A percentile compares a stretch with the other conserved stretches of the same genome.
Conservation (phyloP, 768 basidiomycete genomes). For the Rickenella mellea region DNA sequence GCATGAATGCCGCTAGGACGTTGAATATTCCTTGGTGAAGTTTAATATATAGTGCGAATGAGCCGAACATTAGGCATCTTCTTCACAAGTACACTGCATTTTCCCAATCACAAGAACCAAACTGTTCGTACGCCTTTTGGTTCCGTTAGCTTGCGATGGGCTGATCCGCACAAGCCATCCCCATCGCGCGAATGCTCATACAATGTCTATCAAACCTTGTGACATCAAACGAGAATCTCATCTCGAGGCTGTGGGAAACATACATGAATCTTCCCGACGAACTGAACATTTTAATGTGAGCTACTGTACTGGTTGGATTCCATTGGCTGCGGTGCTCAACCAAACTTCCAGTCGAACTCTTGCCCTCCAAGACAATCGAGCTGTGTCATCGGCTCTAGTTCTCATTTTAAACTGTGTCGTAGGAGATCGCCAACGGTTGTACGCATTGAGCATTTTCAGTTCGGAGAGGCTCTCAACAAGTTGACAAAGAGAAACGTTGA, state of each 20-base stretch:
- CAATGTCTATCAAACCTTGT: conserved; percentile 82
- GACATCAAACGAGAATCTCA: conserved; percentile 56
- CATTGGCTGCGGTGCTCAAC: neutral
- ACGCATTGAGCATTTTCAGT: neutral
- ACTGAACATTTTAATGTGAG: conserved; percentile 67
- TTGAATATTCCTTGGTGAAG: neutral
- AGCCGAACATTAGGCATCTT: conserved; percentile 57
- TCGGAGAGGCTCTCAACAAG: neutral
- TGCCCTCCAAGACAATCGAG: conserved; percentile 53
- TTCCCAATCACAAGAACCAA: conserved; percentile 50
- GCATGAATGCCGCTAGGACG: conserved; percentile 17
- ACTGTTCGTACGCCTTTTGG: conserved; percentile 32
- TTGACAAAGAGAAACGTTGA: conserved; percentile 38
- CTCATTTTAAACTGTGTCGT: conserved; percentile 68
- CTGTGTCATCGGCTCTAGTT: conserved; percentile 52
- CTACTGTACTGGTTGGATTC: neutral
- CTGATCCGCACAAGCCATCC: conserved; percentile 38
- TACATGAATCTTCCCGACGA: conserved; percentile 66
- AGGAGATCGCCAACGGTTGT: conserved; percentile 48
- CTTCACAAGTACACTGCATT: conserved; percentile 73
- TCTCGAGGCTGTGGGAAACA: conserved; percentile 49
- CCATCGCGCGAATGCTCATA: conserved; percentile 54
- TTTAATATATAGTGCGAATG: conserved; percentile 43
- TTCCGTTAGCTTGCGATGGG: neutral
- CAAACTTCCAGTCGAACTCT: conserved; percentile 31